Conservation (phyloP, 2,329 filamentous ascomycete species). For the Ophidiomyces ophidiicola region DNA sequence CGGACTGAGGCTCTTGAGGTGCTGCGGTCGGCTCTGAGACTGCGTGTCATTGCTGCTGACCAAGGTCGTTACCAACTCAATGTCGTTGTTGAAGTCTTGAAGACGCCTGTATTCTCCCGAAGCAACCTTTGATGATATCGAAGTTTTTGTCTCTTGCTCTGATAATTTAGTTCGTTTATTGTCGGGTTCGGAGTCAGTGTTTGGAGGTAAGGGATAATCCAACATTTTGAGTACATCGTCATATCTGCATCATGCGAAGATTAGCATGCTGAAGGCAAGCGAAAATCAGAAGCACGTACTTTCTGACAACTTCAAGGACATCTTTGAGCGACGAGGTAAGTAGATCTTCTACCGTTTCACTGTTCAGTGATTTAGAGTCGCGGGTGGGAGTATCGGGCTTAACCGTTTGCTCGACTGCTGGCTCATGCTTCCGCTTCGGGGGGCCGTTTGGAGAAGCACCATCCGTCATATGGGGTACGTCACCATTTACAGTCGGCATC, state of each 20-base stretch:
- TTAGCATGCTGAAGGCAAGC: slow-evolving; percentile 5
- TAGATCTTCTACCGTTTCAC: slow-evolving; percentile 19
- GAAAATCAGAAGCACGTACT: slow-evolving; percentile 17
- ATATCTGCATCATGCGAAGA: slow-evolving; percentile 25
- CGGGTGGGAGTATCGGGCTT: slow-evolving; percentile 17
- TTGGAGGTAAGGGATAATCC: slow-evolving; percentile 27
- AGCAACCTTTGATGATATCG: slow-evolving; percentile 29
- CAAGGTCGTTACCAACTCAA: slow-evolving; percentile 29
- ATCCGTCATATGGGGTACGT: slow-evolving; percentile 17
- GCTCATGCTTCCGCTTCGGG: slow-evolving; percentile 33
- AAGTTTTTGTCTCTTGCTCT: slow-evolving; percentile 19
- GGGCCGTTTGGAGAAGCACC: slow-evolving; percentile 18
- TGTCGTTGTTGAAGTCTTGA: slow-evolving; percentile 33
- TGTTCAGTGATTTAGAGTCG: neutral
- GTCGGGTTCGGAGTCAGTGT: slow-evolving; percentile 29
- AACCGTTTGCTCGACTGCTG: slow-evolving; percentile 13
- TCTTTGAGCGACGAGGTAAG: slow-evolving; percentile 28
- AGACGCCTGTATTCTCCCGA: slow-evolving; percentile 30
- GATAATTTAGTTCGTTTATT: slow-evolving; percentile 34
- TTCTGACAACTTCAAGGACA: slow-evolving; percentile 25
- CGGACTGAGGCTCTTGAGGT: neutral
- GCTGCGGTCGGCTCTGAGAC: neutral
- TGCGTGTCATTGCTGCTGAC: slow-evolving; percentile 14
- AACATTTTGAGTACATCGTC: slow-evolving; percentile 35
- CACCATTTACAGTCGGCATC: slow-evolving; percentile 2